Base-by-base conservation (phyloP, 2,329 filamentous ascomycete genomes). In the Mycogone perniciosa region DNA sequence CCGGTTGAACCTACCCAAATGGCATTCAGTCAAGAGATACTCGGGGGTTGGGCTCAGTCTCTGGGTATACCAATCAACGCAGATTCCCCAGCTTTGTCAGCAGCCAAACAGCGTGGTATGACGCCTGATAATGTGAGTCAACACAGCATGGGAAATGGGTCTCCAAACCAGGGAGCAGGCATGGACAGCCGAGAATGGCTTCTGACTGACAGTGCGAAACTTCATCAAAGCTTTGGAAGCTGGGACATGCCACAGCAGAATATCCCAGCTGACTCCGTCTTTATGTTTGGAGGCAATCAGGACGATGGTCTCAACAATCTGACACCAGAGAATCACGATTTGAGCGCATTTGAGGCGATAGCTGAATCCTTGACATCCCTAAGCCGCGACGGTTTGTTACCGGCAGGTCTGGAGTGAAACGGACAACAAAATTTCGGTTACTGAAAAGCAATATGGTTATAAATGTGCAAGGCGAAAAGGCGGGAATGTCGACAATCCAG, bases 141-240 rank as follows among this genome's bases (percentile, higher is more conserved):
- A 66, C 52, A 29, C 7, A 27, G 29, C 31, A 31, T 43, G 7
- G 26, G 41, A 6, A 52, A 50, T 9, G n/a, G 39, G 6, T 38
- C 39, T 11, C 11, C 56, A 35, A 59, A 39, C 44, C 62, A 51
- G 50, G 61, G 50, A 11, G 50, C 61, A 54, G 65, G 66, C 5
- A 65, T 81, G 41, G 77, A 80, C 53, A 73, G 73, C 7, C 74
- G 77, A 54, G 76, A 81, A 37, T 82, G 77, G 76, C 78, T 80
- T 57, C 62, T 82, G 20, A 79, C 73, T 48, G 79, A 82, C 53
- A 74, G 78, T 13, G 77, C 75, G 29, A 76, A 71, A 53, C 81
- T 78, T 77, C 77, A 81, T 52, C 76, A 80, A 49, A 74, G 78
- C 53, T 82, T 81, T 58, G 73, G 79, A 49, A 64, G 70, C 3